Base-by-base conservation (phyloP, 768 basidiomycete species). In the Hydnomerulius pinastri region DNA sequence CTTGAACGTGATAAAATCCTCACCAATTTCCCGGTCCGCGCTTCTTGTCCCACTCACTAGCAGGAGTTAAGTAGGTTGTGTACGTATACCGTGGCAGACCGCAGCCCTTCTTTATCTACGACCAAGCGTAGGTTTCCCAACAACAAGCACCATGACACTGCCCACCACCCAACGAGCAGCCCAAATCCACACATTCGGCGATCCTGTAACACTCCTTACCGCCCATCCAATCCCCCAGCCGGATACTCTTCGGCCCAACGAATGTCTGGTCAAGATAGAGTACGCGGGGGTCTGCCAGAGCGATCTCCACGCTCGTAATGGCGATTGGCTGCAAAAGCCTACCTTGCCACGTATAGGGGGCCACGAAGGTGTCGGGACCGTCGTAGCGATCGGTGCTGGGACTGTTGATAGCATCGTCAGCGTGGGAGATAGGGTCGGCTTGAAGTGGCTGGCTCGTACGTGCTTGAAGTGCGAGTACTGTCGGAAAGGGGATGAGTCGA, bases 301-400 rank as follows among this genome's bases (percentile, higher is more conserved):
- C 4, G 74, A 77, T 51, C 53, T 75, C n/a, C 73, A 75, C 50
- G 67, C 58, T 23, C 68, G 64, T 48, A 55, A 66, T 18, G 77
- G 73, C 6, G 76, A 78, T 46, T 78, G 75, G 58, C 0, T 12
- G 0, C 7, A n/a, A 17, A 53, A 51, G 11, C 64, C 58, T 6
- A 53, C 53, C 5, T 69, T 77, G 66, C 41, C 64, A 60, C 27
- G 57, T 51, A 59, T 76, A 20, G 74, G 73, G 1, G 76, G 78
- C 0, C 77, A 77, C 59, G 77, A 78, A 53, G 77, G 77, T n/a
- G 73, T 72, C 3, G 77, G 78, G 21, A 57, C 50, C 33, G 57
- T 80, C 50, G 73, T 77, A 17, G 77, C 74, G 15, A 73, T 80
- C 30, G 76, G 66, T 20, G 58, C 69, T 7, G 59, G 69, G 44